Evolutionary conservation across 371 early-diverging fungal species (phyloP).

Genomic region (Mucor saturninus): DNA sequence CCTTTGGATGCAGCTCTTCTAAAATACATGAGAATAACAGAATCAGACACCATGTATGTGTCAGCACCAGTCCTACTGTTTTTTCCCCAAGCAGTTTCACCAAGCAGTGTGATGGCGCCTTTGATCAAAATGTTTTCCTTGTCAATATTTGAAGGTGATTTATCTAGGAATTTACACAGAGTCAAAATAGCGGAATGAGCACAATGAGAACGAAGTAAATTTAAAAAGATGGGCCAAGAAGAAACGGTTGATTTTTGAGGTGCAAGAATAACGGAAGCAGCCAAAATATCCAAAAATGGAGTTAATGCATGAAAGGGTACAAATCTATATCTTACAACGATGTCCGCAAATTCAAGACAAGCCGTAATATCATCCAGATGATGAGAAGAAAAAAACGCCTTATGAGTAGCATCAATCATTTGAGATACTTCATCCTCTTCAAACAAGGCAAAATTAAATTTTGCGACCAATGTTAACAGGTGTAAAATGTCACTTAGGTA

Average conservation of each 20-base stretch:
- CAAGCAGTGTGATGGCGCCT: constrained; percentile 62
- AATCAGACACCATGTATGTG: constrained; percentile 40
- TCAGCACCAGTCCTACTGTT: constrained; percentile 31
- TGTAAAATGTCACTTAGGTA: constrained; percentile 60
- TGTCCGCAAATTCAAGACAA: constrained; percentile 69
- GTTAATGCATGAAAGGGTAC: constrained; percentile 64
- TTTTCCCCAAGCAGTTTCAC: constrained; percentile 61
- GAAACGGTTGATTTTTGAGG: constrained; percentile 30
- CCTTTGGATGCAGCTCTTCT: constrained; percentile 32
- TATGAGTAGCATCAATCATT: constrained; percentile 58
- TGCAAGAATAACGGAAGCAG: constrained; percentile 49
- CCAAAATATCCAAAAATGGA: constrained; percentile 62
- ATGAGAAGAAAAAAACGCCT: constrained; percentile 52
- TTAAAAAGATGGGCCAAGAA: constrained; percentile 66
- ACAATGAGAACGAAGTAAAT: constrained; percentile 70
- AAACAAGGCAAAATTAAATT: constrained; percentile 73
- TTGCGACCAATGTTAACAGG: constrained; percentile 64
- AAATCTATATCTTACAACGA: constrained; percentile 72
- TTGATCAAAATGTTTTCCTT: constrained; percentile 39
- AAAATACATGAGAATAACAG: constrained; percentile 43
- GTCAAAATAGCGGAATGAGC: constrained; percentile 66
- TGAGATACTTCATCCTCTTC: constrained; percentile 63
- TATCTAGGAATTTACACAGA: constrained; percentile 59
- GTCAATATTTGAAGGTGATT: constrained; percentile 30
- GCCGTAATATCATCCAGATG: constrained; percentile 53